Evolutionary conservation across 768 basidiomycete genomes (phyloP).

Genomic region (Phaeotremella skinneri): DNA sequence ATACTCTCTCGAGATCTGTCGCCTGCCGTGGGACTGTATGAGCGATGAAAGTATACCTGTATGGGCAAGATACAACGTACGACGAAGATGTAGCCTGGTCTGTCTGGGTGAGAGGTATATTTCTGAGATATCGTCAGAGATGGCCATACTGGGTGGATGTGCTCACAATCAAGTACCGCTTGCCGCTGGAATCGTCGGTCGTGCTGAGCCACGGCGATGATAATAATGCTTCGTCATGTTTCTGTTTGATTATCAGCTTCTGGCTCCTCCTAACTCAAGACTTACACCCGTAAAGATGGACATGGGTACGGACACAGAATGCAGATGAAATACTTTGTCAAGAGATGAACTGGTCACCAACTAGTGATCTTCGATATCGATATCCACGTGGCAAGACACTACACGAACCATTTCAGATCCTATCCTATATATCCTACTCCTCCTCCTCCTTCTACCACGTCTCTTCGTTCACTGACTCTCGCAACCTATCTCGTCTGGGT

Average conservation of each 20-base stretch:
- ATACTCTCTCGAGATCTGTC: conserved; percentile 25
- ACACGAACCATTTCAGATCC: too few relatives aligned
- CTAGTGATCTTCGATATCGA: too few relatives aligned
- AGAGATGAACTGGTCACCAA: too few relatives aligned
- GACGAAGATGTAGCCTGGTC: conserved; percentile 32
- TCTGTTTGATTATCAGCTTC: conserved; percentile 3
- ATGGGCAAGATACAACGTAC: conserved; percentile 12
- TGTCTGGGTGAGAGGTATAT: conserved; percentile 24
- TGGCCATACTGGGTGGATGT: background rate
- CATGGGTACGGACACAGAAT: too few relatives aligned
- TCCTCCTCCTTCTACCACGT: too few relatives aligned
- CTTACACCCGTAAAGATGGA: background rate
- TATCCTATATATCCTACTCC: too few relatives aligned
- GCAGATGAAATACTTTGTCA: too few relatives aligned
- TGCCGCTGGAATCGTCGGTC: conserved; percentile 11
- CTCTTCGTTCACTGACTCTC: too few relatives aligned
- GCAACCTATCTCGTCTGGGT: too few relatives aligned
- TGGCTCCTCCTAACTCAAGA: too few relatives aligned
- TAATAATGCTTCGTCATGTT: conserved; percentile 21
- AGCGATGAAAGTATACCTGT: background rate
- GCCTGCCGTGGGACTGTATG: conserved; percentile 9
- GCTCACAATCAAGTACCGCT: conserved; percentile 15
- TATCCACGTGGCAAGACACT: too few relatives aligned
- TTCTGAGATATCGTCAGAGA: conserved; percentile 19
- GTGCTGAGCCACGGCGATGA: conserved; percentile 25